These are phyloP conservation scores for Naumovozyma castellii DNA, from an alignment of 805 yeast genomes.

Conservation along the genomic window DNA sequence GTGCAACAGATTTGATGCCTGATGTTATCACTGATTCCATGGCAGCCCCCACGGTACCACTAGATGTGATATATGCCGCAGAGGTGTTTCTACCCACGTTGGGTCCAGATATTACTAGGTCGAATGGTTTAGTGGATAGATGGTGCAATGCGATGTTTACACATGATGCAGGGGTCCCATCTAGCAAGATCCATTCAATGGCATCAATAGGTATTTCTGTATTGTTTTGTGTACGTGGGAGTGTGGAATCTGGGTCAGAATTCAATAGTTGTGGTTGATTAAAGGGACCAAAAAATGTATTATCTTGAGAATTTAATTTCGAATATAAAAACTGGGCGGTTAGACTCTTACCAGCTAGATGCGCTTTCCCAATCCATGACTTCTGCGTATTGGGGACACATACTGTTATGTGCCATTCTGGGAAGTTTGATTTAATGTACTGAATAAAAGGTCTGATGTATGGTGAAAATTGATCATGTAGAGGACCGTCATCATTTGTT, in stretches of 20 bases:
- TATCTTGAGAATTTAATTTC: slow-evolving; percentile 39
- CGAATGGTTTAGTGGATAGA: slow-evolving; percentile 48
- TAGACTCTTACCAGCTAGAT: slow-evolving; percentile 67
- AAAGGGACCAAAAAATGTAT: slow-evolving; percentile 60
- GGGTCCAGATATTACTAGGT: slow-evolving; percentile 88
- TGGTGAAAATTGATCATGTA: slow-evolving; percentile 69
- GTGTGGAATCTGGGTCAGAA: slow-evolving; percentile 11
- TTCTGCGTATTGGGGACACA: slow-evolving; percentile 75
- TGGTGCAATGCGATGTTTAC: slow-evolving; percentile 83
- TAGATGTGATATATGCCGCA: slow-evolving; percentile 76
- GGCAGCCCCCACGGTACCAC: slow-evolving; percentile 96
- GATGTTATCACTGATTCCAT: slow-evolving; percentile 79
- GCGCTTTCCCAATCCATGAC: slow-evolving; percentile 98
- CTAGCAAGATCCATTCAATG: slow-evolving; percentile 79
- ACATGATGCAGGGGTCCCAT: slow-evolving; percentile 95
- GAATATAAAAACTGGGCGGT: slow-evolving; percentile 54
- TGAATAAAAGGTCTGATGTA: slow-evolving; percentile 75
- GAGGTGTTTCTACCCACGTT: slow-evolving; percentile 91
- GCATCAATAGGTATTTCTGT: slow-evolving; percentile 23
- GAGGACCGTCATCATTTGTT: slow-evolving; percentile 96
- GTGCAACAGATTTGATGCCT: slow-evolving; percentile 58
- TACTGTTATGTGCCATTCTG: slow-evolving; percentile 79
- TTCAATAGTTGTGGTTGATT: slow-evolving; percentile 38
- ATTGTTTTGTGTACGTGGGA: slow-evolving; percentile 14
- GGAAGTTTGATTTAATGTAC: slow-evolving; percentile 42